Evolutionary conservation across 192 early-diverging fungal species (phyloP).

Genomic region (Linderina pennispora): DNA sequence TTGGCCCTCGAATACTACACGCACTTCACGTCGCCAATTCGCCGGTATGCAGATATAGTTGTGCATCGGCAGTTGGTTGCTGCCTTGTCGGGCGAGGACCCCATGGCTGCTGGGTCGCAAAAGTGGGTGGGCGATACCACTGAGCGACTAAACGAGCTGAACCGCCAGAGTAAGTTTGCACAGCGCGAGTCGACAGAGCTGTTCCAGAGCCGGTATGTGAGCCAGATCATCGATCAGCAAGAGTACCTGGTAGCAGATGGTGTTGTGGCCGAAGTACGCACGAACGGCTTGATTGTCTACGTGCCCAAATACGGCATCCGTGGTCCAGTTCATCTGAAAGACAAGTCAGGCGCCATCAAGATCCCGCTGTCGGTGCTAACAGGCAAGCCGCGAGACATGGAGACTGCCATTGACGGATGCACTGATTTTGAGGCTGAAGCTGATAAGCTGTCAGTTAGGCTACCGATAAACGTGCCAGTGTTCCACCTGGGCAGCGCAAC

Average conservation of each 20-base stretch:
- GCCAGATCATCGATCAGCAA: slow-evolving; percentile 42
- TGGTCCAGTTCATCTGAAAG: slow-evolving; percentile 63
- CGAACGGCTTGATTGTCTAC: slow-evolving; percentile 53
- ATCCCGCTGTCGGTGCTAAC: slow-evolving; percentile 58
- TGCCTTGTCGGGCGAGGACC: slow-evolving; percentile 18
- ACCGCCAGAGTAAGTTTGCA: slow-evolving; percentile 66
- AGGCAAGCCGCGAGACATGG: slow-evolving; percentile 32
- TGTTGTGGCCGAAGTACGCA: slow-evolving; percentile 65
- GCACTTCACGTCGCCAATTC: slow-evolving; percentile 80
- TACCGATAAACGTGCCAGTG: slow-evolving; percentile 24
- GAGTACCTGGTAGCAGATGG: slow-evolving; percentile 52
- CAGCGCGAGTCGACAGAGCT: slow-evolving; percentile 73
- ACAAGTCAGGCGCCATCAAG: slow-evolving; percentile 48
- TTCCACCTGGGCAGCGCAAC: slow-evolving; percentile 27
- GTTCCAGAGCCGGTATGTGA: slow-evolving; percentile 68
- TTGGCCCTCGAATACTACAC: slow-evolving; percentile 70
- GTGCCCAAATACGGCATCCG: slow-evolving; percentile 58
- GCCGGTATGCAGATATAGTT: slow-evolving; percentile 75
- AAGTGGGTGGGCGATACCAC: slow-evolving; percentile 30
- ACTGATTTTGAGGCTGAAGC: slow-evolving; percentile 43
- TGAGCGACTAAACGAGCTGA: slow-evolving; percentile 61
- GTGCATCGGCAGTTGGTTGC: slow-evolving; percentile 66
- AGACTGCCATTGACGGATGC: slow-evolving; percentile 47
- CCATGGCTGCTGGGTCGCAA: background rate
- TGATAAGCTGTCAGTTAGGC: slow-evolving; percentile 9